These are phyloP conservation scores for Gossypium stocksii DNA, from an alignment of 345 rosid genomes.

Conservation along the genomic window DNA sequence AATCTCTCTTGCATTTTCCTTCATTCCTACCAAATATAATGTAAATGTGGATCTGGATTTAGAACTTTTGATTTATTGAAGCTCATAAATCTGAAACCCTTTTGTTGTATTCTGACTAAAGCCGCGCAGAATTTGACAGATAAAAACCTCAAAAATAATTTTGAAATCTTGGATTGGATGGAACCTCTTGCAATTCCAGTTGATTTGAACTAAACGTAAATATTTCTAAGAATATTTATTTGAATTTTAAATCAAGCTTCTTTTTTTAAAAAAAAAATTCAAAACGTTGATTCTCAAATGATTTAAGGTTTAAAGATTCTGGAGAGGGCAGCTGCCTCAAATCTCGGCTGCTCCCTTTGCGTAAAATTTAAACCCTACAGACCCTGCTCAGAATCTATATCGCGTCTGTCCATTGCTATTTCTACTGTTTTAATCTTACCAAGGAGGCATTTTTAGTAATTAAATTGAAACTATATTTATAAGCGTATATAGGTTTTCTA, in stretches of 20 bases:
- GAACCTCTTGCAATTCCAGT: background rate
- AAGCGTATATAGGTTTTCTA: background rate
- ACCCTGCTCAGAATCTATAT: background rate
- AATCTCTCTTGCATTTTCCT: no score
- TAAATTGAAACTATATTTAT: background rate
- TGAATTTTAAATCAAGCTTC: background rate
- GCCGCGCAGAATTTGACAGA: background rate
- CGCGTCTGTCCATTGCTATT: background rate
- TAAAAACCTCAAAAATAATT: background rate
- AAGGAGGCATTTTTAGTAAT: background rate
- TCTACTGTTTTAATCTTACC: background rate
- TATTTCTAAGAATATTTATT: background rate
- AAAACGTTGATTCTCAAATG: background rate
- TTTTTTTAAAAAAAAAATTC: background rate
- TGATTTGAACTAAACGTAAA: background rate
- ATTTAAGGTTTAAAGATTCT: background rate
- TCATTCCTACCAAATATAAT: background rate
- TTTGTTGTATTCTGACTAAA: background rate
- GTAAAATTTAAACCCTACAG: background rate
- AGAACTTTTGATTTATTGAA: background rate
- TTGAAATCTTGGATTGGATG: background rate
- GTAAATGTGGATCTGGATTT: background rate
- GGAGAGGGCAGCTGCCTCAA: background rate
- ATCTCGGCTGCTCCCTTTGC: background rate
- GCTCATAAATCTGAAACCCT: background rate